These are phyloP conservation scores for Trypanosoma boissoni DNA, from an alignment of 208 protist genomes.

Conservation along the genomic window DNA sequence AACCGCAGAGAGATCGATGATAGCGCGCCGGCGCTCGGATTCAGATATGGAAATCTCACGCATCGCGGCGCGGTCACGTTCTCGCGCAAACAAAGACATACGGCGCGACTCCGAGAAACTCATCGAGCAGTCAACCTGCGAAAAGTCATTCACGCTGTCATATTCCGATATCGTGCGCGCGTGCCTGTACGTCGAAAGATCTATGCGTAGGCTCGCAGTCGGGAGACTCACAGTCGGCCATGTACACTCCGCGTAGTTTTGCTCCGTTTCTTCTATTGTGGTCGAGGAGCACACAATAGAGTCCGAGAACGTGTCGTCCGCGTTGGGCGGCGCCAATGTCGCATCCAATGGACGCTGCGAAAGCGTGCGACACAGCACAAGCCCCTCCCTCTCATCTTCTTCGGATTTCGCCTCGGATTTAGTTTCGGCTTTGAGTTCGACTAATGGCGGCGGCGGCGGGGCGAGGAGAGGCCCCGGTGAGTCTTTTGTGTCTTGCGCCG, in stretches of 20 bases:
- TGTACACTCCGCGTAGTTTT: slow-evolving; percentile 23
- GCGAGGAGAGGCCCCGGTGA: no score
- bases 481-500: no score
- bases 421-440: no score
- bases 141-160: slow-evolving; percentile 52
- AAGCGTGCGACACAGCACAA: no score
- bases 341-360: no score
- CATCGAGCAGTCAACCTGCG: slow-evolving; percentile 29
- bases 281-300: slow-evolving; percentile 33
- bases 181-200: slow-evolving; percentile 20
- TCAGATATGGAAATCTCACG: slow-evolving; percentile 38
- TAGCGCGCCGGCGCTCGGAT: slow-evolving; percentile 30
- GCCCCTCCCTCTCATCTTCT: no score
- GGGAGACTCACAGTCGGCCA: slow-evolving; percentile 67
- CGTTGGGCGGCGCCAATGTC: no score
- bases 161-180: slow-evolving; percentile 37
- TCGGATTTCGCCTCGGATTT: no score
- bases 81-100: background rate
- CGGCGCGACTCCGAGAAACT: slow-evolving; percentile 4
- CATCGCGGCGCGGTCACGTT: slow-evolving; percentile 25
- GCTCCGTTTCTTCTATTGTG: slow-evolving; percentile 12
- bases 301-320: slow-evolving; percentile 25
- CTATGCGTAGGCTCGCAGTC: slow-evolving; percentile 34
- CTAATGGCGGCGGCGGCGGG: no score
- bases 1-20: slow-evolving; percentile 21